Evolutionary conservation across 1,139 yeast genomes (phyloP), one percentile per base, ranked within the genome.

Genomic region (Yamadazyma songkhlaensis): DNA sequence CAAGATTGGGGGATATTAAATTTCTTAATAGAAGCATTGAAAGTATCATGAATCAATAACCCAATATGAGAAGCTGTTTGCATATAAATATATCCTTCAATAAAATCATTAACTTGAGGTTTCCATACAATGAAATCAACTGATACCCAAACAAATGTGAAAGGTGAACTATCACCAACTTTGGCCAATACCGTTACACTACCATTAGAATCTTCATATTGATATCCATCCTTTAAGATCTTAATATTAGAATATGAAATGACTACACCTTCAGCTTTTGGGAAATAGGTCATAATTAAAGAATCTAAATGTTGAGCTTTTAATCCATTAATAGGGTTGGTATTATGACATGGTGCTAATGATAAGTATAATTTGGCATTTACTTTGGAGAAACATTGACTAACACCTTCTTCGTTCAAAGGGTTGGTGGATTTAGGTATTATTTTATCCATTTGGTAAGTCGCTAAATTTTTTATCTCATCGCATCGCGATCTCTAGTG

Each of bases 61-160:
- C 97, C 97, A 53, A 94, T 83, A 57, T 92, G 98, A 7, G 96
- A 84, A 11, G 96, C 96, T 1, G 97, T 84, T 66, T 90, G 97
- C 77, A 92, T 80, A 64, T 88, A 88, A 41, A 86, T 76, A 66
- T 80, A 76, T 6, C 98, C 98, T 57, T 90, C 95, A 24, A 90
- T 62, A 2, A 71, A 65, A 54, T 92, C 97, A 5, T 95, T 96
- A 10, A 80, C 72, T 50, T 78, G 79, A 4, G 98, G 98, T 53
- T 77, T 79, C 97, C 98, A 92, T 38, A 89, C 76, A 41, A 89
- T 69, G 32, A 92, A 70, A 43, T 88, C 94, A n/a, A 84, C 95
- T 3, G 78, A 64, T 35, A 88, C 72, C 97, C 97, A 92, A 44
- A 85, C 57, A 57, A 84, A 92, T 28, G 92, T 77, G 58, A 89